Conservation (phyloP, 352 stramenopile species). For the Globisporangium takayamanum region DNA sequence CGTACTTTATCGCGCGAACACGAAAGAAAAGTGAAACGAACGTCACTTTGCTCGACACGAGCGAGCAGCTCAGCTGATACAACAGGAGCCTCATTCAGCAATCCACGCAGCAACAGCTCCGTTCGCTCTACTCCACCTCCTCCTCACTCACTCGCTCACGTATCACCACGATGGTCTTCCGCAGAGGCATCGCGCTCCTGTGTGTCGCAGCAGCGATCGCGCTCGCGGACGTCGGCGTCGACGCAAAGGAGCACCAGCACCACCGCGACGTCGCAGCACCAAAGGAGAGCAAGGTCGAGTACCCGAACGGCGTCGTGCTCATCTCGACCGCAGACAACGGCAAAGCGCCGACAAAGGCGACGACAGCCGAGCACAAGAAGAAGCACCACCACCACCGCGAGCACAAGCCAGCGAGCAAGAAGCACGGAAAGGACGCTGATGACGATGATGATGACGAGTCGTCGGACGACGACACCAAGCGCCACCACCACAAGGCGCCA, state of each 20-base stretch:
- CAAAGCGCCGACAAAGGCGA: conserved; percentile 4
- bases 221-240: conserved; percentile 21
- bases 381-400: conserved; percentile 18
- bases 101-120: neutral
- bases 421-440: conserved; percentile 17
- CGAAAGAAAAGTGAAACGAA: neutral
- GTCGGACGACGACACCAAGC: conserved; percentile 15
- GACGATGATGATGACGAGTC: conserved; percentile 13
- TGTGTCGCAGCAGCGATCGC: conserved; percentile 25
- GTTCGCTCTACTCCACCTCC: neutral
- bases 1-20: too few relatives aligned
- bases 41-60: neutral
- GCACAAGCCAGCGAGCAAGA: conserved; percentile 6
- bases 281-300: conserved; percentile 23
- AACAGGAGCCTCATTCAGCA: neutral
- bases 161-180: conserved; percentile 24
- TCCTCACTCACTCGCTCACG: neutral
- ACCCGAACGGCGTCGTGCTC: conserved; percentile 27
- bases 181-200: conserved; percentile 28
- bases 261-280: conserved; percentile 7
- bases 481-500: conserved; percentile 19
- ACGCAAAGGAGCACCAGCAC: conserved; percentile 16
- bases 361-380: conserved; percentile 1
- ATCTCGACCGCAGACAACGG: conserved; percentile 16
- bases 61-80: neutral